Conservation (phyloP, 208 protist genomes). For the Blechomonas ayalai region DNA sequence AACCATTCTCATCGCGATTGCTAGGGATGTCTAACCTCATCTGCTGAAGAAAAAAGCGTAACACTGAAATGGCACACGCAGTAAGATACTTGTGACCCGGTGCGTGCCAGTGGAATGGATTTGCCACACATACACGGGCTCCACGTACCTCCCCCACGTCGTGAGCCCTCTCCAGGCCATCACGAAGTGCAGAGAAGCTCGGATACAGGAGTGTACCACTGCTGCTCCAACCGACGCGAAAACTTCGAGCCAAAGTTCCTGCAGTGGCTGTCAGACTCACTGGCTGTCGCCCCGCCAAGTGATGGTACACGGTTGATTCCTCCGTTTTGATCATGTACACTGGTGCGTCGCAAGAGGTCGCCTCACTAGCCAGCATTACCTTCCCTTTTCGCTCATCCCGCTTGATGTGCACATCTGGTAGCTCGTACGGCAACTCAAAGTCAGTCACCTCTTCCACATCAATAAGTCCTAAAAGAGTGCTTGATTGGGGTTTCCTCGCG, state of each 20-base stretch:
- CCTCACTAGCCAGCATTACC: background rate
- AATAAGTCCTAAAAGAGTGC: slow-evolving; percentile 1
- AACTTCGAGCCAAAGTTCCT: slow-evolving; percentile 42
- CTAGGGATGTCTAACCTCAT: slow-evolving; percentile 5
- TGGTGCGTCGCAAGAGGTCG: slow-evolving; percentile 1
- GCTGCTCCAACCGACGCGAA: slow-evolving; percentile 45
- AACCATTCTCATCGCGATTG: slow-evolving; percentile 6
- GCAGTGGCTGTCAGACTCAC: slow-evolving; percentile 26
- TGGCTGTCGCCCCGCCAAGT: slow-evolving; percentile 3
- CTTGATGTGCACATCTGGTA: slow-evolving; percentile 37
- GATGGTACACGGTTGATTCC: slow-evolving; percentile 18
- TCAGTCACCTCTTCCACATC: slow-evolving; percentile 3
- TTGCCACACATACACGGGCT: slow-evolving; percentile 17
- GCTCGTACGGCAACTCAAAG: slow-evolving; percentile 58
- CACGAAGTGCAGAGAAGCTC: slow-evolving; percentile 56
- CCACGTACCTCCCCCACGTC: slow-evolving; percentile 53
- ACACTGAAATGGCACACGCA: slow-evolving; percentile 38
- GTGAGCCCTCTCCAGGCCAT: slow-evolving; percentile 33
- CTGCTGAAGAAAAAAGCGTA: slow-evolving; percentile 27
- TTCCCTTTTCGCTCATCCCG: slow-evolving; percentile 5
- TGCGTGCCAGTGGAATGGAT: slow-evolving; percentile 52
- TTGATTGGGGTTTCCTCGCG: background rate
- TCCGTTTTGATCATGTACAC: slow-evolving; percentile 21
- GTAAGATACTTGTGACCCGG: slow-evolving; percentile 34
- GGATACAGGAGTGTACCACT: slow-evolving; percentile 37